A percentile compares a stretch with the other conserved stretches of the same genome.
Evolutionary conservation across 1,284 basidiomycete genomes (phyloP).

Genomic region (Trichosporon coremiiforme): DNA sequence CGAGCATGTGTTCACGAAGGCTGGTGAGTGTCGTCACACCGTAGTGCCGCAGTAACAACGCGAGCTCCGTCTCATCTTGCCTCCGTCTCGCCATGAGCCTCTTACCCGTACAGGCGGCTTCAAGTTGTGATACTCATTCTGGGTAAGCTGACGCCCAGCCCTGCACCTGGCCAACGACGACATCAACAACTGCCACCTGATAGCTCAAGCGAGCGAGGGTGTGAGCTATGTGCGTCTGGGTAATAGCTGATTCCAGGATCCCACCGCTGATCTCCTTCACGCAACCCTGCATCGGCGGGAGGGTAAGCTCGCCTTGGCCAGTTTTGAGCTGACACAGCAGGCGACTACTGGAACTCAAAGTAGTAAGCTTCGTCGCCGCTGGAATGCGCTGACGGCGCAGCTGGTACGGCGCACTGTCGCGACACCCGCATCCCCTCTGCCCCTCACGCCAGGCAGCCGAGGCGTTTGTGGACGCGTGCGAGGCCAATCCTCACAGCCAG

Average conservation of each 20-base stretch:
- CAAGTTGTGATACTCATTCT: too few relatives aligned
- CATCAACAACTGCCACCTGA: slow-evolving; percentile 49
- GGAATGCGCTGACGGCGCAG: slow-evolving; percentile 29
- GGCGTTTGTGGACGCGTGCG: slow-evolving; percentile 52
- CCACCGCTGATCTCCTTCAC: slow-evolving; percentile 51
- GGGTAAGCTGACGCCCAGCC: slow-evolving; percentile 30
- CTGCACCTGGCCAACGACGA: slow-evolving; percentile 56
- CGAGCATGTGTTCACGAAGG: slow-evolving; percentile 45
- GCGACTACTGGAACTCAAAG: slow-evolving; percentile 56
- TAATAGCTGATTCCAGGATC: slow-evolving; percentile 34
- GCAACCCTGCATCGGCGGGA: slow-evolving; percentile 54
- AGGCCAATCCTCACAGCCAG: slow-evolving; percentile 30
- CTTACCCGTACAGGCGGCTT: too few relatives aligned
- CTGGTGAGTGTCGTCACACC: slow-evolving; percentile 35
- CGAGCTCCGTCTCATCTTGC: too few relatives aligned
- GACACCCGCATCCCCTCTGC: slow-evolving; percentile 41
- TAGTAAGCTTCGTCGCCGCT: slow-evolving; percentile 39
- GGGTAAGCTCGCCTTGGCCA: slow-evolving; percentile 34
- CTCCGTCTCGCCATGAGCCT: too few relatives aligned
- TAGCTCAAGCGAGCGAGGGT: slow-evolving; percentile 49
- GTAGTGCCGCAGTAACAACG: too few relatives aligned
- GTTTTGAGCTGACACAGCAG: slow-evolving; percentile 26
- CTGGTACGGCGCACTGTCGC: slow-evolving; percentile 45
- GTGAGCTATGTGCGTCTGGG: slow-evolving; percentile 28
- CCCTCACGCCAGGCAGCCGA: slow-evolving; percentile 37